phyloP scores from a whole-genome alignment of 2,329 filamentous ascomycete species.

The Aspergillus arachidicola region DNA sequence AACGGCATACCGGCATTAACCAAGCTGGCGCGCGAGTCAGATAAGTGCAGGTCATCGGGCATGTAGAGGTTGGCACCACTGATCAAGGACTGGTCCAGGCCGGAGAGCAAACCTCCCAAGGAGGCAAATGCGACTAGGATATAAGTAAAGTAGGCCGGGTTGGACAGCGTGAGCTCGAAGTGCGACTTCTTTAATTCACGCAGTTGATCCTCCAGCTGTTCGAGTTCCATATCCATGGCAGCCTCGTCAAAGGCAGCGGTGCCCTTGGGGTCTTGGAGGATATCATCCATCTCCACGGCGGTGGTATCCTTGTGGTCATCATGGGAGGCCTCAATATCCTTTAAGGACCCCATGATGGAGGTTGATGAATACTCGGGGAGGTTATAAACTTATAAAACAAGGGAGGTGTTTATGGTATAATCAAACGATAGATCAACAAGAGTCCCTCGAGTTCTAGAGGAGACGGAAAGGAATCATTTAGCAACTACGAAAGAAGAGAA shows the following conservation, averaged over 20 bases:
- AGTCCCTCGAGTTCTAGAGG: not conserved
- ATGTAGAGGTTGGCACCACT: slow-evolving; percentile 67
- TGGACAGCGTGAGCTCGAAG: slow-evolving; percentile 58
- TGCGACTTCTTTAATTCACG: slow-evolving; percentile 21
- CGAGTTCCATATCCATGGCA: slow-evolving; percentile 35
- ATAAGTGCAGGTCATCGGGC: slow-evolving; percentile 60
- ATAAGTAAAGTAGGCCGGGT: slow-evolving; percentile 68
- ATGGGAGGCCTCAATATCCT: slow-evolving; percentile 30
- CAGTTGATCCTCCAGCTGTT: slow-evolving; percentile 32
- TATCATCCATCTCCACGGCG: slow-evolving; percentile 29
- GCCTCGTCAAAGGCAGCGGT: slow-evolving; percentile 28
- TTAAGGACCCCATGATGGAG: slow-evolving; percentile 17
- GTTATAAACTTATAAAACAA: not conserved
- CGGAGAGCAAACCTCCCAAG: slow-evolving; percentile 72
- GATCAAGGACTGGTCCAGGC: slow-evolving; percentile 73
- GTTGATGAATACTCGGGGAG: slow-evolving; percentile 2
- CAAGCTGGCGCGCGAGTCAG: slow-evolving; percentile 61
- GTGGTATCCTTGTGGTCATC: slow-evolving; percentile 29
- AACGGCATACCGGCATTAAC: slow-evolving; percentile 73
- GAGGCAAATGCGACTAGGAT: slow-evolving; percentile 71
- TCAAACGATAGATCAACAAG: not conserved
- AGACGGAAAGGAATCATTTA: not conserved
- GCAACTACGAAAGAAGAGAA: not conserved
- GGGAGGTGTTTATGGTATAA: not conserved
- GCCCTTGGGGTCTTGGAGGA: slow-evolving; percentile 27